Evolutionary conservation across 2,329 filamentous ascomycete genomes (phyloP).

Genomic region (Pleomassaria siparia): DNA sequence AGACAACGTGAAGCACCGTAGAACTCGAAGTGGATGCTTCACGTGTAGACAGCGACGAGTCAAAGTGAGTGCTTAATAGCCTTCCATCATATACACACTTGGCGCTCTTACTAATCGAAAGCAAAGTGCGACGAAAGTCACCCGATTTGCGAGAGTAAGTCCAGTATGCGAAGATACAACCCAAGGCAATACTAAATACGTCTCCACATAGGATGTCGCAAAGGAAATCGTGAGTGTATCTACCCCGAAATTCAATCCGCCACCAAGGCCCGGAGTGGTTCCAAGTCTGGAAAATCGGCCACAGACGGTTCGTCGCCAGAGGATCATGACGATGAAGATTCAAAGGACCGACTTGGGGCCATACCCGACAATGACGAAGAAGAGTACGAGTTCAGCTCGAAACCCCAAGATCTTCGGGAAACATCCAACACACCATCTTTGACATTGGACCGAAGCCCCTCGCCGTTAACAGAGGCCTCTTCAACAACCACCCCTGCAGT

Average conservation of each 20-base stretch:
- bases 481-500: conserved; percentile 26
- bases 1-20: conserved; percentile 86
- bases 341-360: conserved; percentile 42
- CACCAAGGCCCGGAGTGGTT: conserved; percentile 48
- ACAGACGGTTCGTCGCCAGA: conserved; percentile 56
- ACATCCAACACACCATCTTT: conserved; percentile 43
- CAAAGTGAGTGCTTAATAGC: conserved; percentile 60
- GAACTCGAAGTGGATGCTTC: conserved; percentile 90
- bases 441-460: conserved; percentile 50
- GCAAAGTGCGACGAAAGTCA: conserved; percentile 83
- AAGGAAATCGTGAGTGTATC: conserved; percentile 85
- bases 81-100: background rate
- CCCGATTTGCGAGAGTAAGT: conserved; percentile 77
- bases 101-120: conserved; percentile 4
- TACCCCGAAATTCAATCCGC: conserved; percentile 74
- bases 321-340: conserved; percentile 47
- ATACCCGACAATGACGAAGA: conserved; percentile 52
- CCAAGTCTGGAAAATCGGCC: conserved; percentile 47
- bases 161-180: conserved; percentile 30
- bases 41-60: conserved; percentile 89
- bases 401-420: conserved; percentile 33
- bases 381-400: conserved; percentile 21
- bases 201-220: conserved; percentile 69
- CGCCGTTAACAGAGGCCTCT: conserved; percentile 55
- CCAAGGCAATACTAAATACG: conserved; percentile 15